Percentiles rank a stretch among this genome's conserved stretches.
Conservation (phyloP, 495 filamentous ascomycete genomes). For the Hyaloscypha bicolor region DNA sequence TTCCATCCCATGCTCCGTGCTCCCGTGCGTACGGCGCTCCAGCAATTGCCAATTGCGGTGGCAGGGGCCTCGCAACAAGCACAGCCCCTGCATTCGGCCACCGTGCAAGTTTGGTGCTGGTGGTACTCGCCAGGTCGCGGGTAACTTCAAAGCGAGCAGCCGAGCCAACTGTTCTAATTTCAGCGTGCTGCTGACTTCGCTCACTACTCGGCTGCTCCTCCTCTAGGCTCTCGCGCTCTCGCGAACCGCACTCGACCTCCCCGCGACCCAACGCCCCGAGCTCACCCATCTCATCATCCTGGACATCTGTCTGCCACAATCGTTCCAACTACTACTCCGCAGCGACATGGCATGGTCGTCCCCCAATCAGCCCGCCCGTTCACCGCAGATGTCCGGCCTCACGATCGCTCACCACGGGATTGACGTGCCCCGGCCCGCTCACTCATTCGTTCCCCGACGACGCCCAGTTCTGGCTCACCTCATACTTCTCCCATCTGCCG, state of each 20-base stretch:
- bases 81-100: neutral
- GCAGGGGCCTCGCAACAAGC: conserved; percentile 1
- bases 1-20: neutral
- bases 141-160: neutral
- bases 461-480: conserved; percentile 3
- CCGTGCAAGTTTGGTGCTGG: neutral
- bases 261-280: neutral
- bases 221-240: neutral
- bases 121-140: neutral
- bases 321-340: neutral
- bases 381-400: neutral
- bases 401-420: neutral
- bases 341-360: neutral
- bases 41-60: neutral
- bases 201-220: neutral
- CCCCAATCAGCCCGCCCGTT: neutral
- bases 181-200: neutral
- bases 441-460: neutral
- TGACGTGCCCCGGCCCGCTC: neutral
- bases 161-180: conserved; percentile 4
- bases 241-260: neutral
- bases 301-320: neutral
- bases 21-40: neutral
- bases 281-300: too few species aligned
- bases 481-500: neutral